Evolutionary conservation across 768 basidiomycete species (phyloP).

Genomic region (Xerocomellus chrysenteron): DNA sequence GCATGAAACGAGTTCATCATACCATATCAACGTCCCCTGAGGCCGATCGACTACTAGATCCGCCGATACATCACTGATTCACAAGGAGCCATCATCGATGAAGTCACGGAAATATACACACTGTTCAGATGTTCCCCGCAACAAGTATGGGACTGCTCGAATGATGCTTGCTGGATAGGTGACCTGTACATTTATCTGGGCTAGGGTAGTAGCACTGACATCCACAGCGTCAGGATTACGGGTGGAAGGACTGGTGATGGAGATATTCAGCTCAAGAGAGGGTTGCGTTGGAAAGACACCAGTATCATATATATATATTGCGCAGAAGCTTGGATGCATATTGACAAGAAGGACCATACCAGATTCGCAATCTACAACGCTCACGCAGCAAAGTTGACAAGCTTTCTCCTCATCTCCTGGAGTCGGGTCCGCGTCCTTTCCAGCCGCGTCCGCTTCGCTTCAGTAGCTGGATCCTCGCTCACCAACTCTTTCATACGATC

Average conservation of each 20-base stretch:
- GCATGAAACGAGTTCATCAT: no score
- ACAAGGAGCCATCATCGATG: not conserved
- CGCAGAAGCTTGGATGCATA: not conserved
- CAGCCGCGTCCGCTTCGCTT: conserved; percentile 36
- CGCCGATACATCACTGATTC: not conserved
- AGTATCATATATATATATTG: not conserved
- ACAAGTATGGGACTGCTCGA: not conserved
- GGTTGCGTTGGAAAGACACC: no score
- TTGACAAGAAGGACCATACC: not conserved
- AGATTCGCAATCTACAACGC: not conserved
- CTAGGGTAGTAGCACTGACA: not conserved
- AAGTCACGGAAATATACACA: not conserved
- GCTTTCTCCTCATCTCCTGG: conserved; percentile 39
- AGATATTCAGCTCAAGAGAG: not conserved
- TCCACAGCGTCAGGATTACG: not conserved
- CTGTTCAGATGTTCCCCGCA: not conserved
- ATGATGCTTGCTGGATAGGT: not conserved
- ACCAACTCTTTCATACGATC: conserved; percentile 42
- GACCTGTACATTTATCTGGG: not conserved
- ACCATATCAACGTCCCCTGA: not conserved
- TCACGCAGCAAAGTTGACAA: conserved; percentile 30
- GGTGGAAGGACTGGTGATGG: not conserved
- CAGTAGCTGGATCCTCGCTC: conserved; percentile 44
- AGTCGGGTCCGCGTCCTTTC: conserved; percentile 35
- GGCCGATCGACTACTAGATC: not conserved